phyloP scores from a whole-genome alignment of 1,284 basidiomycete species.

The Clitocybe nebularis region DNA sequence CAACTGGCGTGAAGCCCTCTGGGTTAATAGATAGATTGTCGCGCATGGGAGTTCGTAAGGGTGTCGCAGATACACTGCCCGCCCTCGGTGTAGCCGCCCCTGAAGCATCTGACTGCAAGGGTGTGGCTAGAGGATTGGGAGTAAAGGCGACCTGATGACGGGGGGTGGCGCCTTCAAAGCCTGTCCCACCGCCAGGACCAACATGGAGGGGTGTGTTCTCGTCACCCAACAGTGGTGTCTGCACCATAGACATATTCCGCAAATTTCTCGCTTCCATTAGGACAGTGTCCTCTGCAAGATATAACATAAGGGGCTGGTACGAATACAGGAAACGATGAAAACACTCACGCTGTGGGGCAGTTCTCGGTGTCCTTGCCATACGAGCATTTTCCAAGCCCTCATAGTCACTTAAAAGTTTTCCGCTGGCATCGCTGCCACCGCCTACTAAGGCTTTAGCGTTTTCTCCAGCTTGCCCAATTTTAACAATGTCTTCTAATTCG shows the following conservation, averaged over 20 bases:
- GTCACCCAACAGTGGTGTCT: slow-evolving; percentile 95
- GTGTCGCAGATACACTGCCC: slow-evolving; percentile 59
- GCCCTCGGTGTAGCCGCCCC: slow-evolving; percentile 65
- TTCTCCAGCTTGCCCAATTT: slow-evolving; percentile 93
- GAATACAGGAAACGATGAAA: too few species aligned
- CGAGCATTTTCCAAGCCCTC: slow-evolving; percentile 83
- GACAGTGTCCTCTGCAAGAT: slow-evolving; percentile 77
- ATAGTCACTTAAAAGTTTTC: slow-evolving; percentile 87
- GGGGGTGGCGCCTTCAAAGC: slow-evolving; percentile 90
- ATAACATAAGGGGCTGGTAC: too few species aligned
- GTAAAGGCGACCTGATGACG: slow-evolving; percentile 86
- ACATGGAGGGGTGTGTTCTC: slow-evolving; percentile 91
- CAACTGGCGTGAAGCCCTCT: slow-evolving; percentile 49
- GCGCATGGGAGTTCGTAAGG: slow-evolving; percentile 86
- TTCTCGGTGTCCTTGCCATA: slow-evolving; percentile 90
- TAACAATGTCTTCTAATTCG: slow-evolving; percentile 97
- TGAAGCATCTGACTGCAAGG: slow-evolving; percentile 45
- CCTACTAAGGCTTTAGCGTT: slow-evolving; percentile 81
- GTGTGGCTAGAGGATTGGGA: slow-evolving; percentile 93
- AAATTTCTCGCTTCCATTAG: slow-evolving; percentile 94
- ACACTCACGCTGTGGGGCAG: slow-evolving; percentile 83
- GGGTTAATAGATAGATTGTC: slow-evolving; percentile 91
- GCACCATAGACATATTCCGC: slow-evolving; percentile 86
- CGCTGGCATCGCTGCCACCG: slow-evolving; percentile 81
- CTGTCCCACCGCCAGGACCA: slow-evolving; percentile 72